Base-by-base conservation (phyloP, 2,329 filamentous ascomycete genomes). In the Fusarium gaditjirri region DNA sequence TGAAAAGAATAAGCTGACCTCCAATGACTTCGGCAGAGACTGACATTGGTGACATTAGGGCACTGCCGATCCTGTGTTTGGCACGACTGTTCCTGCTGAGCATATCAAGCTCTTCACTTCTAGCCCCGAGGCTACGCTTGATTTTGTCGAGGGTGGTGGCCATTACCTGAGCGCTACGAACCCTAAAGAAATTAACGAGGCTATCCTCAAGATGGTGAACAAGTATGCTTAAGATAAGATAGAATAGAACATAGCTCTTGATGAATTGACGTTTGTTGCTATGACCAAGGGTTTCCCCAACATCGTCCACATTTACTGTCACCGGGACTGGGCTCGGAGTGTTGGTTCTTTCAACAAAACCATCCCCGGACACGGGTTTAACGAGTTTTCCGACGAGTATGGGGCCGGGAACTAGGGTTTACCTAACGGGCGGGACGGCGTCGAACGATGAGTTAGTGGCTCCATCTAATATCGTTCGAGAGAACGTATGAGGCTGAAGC, bases 91-190 rank as follows among this genome's bases (percentile, higher is more conserved):
- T 23, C 82, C 85, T 2, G 70, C 76, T 14, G 85, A 87, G 74
- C 84, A 88, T 33, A 86, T 88, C 68, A 83, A 86, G 76, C 77
- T 86, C 12, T 88, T 88, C 70, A 86, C 82, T 1, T 80, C 80
- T 1, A 82, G 85, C 6, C 80, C 80, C 13, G 83, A 86, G 68
- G 82, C 83, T 10, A 84, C 81, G 10, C 68, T 88, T 33, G 80
- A 79, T 0, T 76, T 84, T 52, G 73, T 88, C 2, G 81, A 86
- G 46, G 83, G 81, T 0, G 86, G 83, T 5, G 80, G 81, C 4
- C 86, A 88, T 72, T 87, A 86, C 68, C 74, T 88, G 55, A 87
- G 82, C 62, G 84, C 84, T 2, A 86, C 86, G 6, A 85, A 81
- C 72, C 85, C 85, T 17, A 80, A 81, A 58, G 85, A 87, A 70